Evolutionary conservation across 75 land plant genomes (phyloP).

Genomic region (Picea sitchensis): DNA sequence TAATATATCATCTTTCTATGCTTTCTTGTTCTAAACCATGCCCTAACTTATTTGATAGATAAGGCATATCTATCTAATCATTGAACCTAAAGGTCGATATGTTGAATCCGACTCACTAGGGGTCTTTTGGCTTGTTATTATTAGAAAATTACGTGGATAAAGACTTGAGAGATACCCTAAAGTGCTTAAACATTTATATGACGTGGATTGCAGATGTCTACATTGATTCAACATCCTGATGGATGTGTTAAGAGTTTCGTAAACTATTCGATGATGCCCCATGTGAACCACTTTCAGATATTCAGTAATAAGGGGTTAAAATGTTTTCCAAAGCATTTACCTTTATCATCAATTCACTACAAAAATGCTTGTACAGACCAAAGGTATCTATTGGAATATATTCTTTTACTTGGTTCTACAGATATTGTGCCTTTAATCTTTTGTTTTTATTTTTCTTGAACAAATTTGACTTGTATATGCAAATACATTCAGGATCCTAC

Average conservation of each 20-base stretch:
- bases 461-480: slow-evolving; percentile 3
- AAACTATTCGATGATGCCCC: background rate
- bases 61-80: background rate
- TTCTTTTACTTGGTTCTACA: background rate
- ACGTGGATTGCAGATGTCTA: slow-evolving; percentile 5
- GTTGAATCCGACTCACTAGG: background rate
- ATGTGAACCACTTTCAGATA: background rate
- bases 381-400: background rate
- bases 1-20: background rate
- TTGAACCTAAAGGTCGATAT: background rate
- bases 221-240: slow-evolving; percentile 5
- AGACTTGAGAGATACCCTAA: background rate
- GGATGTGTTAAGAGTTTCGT: background rate
- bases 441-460: background rate
- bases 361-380: background rate
- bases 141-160: background rate
- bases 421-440: background rate
- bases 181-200: background rate
- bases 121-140: background rate
- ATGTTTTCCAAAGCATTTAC: slow-evolving; percentile 1
- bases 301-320: background rate
- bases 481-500: background rate
- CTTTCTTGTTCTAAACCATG: background rate
- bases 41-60: background rate
- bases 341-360: slow-evolving; percentile 2